Conservation (phyloP, 2,329 filamentous ascomycete genomes). For the Cytospora leucostoma region DNA sequence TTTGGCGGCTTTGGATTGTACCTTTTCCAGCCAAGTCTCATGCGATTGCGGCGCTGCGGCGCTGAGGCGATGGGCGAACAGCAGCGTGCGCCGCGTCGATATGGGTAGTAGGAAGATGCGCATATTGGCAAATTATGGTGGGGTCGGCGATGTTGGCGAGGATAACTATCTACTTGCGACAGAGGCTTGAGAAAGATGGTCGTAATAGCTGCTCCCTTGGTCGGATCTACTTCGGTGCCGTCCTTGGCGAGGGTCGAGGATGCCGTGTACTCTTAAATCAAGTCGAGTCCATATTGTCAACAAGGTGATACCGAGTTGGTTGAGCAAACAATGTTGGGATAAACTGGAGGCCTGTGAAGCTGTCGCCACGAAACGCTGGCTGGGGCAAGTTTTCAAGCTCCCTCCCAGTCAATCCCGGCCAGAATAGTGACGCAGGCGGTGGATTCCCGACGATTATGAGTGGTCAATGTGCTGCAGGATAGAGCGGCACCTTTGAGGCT, state of each 20-base stretch:
- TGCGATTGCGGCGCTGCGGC: conserved; percentile 52
- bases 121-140: conserved; percentile 58
- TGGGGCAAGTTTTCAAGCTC: conserved; percentile 2
- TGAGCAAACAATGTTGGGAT: background rate
- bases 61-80: conserved; percentile 83
- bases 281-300: conserved; percentile 4
- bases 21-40: conserved; percentile 64
- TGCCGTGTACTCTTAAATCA: background rate
- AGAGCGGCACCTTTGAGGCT: conserved; percentile 2
- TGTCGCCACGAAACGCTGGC: conserved; percentile 16
- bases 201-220: background rate
- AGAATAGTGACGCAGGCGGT: conserved; percentile 23
- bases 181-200: background rate
- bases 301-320: background rate
- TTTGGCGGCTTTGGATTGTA: conserved; percentile 69
- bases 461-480: conserved; percentile 10
- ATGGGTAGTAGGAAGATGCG: conserved; percentile 92
- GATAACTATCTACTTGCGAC: background rate
- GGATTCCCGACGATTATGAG: conserved; percentile 5
- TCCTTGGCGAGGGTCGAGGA: background rate
- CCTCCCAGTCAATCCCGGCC: conserved; percentile 15
- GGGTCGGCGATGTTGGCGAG: background rate
- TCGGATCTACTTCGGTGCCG: background rate
- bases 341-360: conserved; percentile 21
- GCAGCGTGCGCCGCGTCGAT: conserved; percentile 83